Evolutionary conservation across 1,284 basidiomycete species (phyloP), one percentile per base, ranked within the genome.

Genomic region (Ustilago curta): DNA sequence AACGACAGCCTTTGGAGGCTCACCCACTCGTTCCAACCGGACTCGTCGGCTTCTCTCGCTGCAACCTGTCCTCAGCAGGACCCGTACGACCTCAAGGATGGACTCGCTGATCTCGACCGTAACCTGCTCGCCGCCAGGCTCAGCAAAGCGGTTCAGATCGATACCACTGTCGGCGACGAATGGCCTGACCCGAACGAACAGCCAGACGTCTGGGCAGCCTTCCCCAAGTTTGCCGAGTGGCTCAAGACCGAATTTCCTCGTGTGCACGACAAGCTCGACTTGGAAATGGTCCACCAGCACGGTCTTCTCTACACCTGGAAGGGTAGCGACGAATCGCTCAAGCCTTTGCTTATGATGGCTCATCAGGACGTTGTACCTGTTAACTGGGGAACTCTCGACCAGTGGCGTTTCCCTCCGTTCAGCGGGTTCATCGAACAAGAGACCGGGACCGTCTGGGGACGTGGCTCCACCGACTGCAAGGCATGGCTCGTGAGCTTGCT

Each of bases 261-360:
- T 9, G 67, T 78, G 5, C 79, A 82, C 44, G 68, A 69, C 16
- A 53, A 61, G 48, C 48, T 70, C 25, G 47, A 72, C 9, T 63
- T 77, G 6, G 59, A 72, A 21, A 70, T 60, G 25, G 88, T 92
- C 58, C 90, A 91, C 75, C 89, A 89, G 0, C 90, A 90, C 61
- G 91, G 89, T 0, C 83, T 92, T 14, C 86, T 92, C 1, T 91
- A 88, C 76, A 88, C 88, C 12, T 91, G 90, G 89, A 83, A 87
- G 52, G 92, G 91, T 37, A 87, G 87, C 2, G 87, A 91, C 64
- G 51, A 81, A 0, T 83, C 84, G 6, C 86, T 91, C 70, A 91
- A 91, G 84, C 91, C 91, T 0, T 80, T 91, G 3, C 86, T 92
- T 35, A 84, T 92, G 49, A 87, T 88, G 19, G 90, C 87, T 0